Base-by-base conservation (phyloP, 306 rosid genomes). In the Citrullus mucosospermus region DNA sequence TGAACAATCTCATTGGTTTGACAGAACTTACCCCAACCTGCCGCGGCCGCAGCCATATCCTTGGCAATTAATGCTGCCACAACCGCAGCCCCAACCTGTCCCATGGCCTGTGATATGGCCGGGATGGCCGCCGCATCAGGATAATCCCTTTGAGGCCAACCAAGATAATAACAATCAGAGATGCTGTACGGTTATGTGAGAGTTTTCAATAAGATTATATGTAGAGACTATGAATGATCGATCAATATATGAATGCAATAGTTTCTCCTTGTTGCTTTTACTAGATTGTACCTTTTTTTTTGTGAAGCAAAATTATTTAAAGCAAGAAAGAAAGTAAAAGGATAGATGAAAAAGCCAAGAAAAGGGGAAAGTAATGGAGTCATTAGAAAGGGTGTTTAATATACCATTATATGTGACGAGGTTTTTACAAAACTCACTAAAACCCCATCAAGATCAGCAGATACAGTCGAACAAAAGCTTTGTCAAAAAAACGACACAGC, bases 161-260 rank as follows among this genome's bases (percentile, higher is more conserved):
- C 9, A 25, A 38, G 9, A 16, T 15, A 39, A 6, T n/a, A 43
- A 6, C 5, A 43, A 34, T 56, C 51, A 20, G 44, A 76, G 51
- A 20, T 9, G 18, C 9, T 82, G 82, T 30, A 55, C 74, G 67
- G 20, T 82, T 14, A 77, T 82, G 85, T 82, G 66, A 84, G 54
- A 51, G 9, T 14, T 36, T 17, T 73, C 54, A 20, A n/a, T 41
- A 79, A 82, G 67, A 75, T 71, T 72, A 71, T 60, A 16, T 74
- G 11, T 34, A 46, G 20, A 36, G 13, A 70, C 58, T 22, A 70
- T 22, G 5, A 6, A 41, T 1, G 16, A 8, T 6, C 59, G 30
- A 6, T 13, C 39, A 60, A 48, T 48, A 48, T 48, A 13, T 48
- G 54, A 48, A 48, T 48, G 54, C 54, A 48, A 53, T 62, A 6